phyloP scores from a whole-genome alignment of 257 asterid genomes.

The Plectranthus barbatus region DNA sequence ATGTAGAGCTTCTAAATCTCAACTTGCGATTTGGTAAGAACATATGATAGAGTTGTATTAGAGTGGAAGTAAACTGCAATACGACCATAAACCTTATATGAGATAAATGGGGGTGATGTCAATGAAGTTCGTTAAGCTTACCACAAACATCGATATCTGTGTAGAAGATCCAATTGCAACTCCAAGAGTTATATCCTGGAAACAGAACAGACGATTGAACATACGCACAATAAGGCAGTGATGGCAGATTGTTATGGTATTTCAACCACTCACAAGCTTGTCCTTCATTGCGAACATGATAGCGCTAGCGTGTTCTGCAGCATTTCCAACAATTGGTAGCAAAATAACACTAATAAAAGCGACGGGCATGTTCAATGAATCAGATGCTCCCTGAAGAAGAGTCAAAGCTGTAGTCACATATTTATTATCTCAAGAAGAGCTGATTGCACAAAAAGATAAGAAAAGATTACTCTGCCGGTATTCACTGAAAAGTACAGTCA shows the following conservation, averaged over 20 bases:
- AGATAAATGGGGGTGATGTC: neutral
- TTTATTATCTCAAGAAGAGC: neutral
- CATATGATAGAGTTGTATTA: neutral
- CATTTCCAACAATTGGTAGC: slow-evolving; percentile 94
- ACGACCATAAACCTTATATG: neutral
- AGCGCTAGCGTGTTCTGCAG: slow-evolving; percentile 98
- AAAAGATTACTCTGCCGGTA: neutral
- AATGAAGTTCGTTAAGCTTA: slow-evolving; percentile 23
- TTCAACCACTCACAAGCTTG: slow-evolving; percentile 55
- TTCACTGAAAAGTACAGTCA: neutral
- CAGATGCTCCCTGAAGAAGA: slow-evolving; percentile 82
- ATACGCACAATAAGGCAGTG: neutral
- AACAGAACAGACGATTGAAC: neutral
- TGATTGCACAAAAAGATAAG: no score
- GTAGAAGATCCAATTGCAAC: slow-evolving; percentile 98
- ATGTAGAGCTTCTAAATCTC: neutral
- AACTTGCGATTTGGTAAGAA: neutral
- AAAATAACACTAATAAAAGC: slow-evolving; percentile 85
- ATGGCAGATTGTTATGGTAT: neutral
- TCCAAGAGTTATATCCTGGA: slow-evolving; percentile 55
- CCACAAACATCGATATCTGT: slow-evolving; percentile 98
- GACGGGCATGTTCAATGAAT: slow-evolving; percentile 74
- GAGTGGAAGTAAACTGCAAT: neutral
- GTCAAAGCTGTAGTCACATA: neutral
- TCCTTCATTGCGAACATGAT: slow-evolving; percentile 99